Conservation (phyloP, 257 asterid genomes). For the Solanum medicagineum region DNA sequence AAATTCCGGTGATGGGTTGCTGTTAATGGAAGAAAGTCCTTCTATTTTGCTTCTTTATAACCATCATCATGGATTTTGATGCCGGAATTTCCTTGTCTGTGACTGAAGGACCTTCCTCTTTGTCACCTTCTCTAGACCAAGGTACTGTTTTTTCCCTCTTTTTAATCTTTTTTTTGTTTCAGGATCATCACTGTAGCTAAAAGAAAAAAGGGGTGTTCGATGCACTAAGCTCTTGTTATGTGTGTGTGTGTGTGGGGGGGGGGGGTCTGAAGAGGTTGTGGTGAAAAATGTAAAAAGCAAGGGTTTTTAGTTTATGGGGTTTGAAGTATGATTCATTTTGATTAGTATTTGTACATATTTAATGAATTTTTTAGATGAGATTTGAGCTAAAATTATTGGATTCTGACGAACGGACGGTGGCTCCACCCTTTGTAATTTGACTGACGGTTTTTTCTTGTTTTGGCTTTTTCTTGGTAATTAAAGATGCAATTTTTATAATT, state of each 20-base stretch:
- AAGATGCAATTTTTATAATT: neutral
- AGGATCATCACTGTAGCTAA: neutral
- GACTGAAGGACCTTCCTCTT: constrained; percentile 40
- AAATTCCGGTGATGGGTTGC: constrained; percentile 12
- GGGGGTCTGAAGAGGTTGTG: neutral
- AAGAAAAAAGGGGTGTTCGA: neutral
- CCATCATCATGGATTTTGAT: constrained; percentile 14
- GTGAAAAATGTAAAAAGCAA: neutral
- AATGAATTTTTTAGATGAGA: neutral
- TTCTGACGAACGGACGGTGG: neutral
- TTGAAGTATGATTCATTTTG: neutral
- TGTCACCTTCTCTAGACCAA: constrained; percentile 17
- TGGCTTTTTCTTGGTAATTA: neutral
- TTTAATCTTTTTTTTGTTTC: neutral
- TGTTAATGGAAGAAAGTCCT: neutral
- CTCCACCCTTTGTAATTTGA: neutral
- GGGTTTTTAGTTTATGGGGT: neutral
- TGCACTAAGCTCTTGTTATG: neutral
- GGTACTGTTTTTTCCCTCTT: constrained; percentile 7
- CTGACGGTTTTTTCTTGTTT: neutral
- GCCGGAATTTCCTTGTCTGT: constrained; percentile 47
- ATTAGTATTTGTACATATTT: neutral
- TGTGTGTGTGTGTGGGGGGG: too few species aligned
- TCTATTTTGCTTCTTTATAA: neutral
- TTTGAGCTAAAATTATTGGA: neutral